Conservation (phyloP, 2,329 filamentous ascomycete species). For the Paraphaeosphaeria minitans region DNA sequence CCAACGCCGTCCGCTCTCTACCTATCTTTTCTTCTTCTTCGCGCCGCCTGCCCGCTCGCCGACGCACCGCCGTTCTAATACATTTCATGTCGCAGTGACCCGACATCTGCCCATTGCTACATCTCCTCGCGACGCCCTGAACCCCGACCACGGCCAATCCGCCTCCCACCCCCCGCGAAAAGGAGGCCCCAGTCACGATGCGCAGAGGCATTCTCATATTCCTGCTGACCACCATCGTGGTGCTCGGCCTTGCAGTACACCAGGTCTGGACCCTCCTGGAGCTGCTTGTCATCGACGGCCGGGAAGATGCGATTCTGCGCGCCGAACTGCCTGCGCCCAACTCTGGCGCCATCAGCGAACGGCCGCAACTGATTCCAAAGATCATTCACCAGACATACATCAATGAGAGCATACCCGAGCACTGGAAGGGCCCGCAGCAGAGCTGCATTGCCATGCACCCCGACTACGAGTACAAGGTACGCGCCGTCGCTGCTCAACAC, state of each 20-base stretch:
- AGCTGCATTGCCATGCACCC: conserved; percentile 70
- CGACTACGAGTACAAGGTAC: conserved; percentile 74
- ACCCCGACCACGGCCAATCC: conserved; percentile 1
- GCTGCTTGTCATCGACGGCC: conserved; percentile 70
- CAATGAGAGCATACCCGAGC: conserved; percentile 69
- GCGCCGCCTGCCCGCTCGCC: conserved; percentile 20
- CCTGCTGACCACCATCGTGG: conserved; percentile 66
- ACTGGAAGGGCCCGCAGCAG: conserved; percentile 69
- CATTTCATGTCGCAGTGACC: conserved; percentile 20
- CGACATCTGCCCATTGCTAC: conserved; percentile 13
- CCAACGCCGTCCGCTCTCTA: conserved; percentile 14
- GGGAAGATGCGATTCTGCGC: conserved; percentile 68
- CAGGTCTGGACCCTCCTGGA: conserved; percentile 73
- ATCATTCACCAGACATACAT: conserved; percentile 80
- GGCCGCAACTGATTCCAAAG: conserved; percentile 70
- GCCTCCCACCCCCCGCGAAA: conserved; percentile 11
- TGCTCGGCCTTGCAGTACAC: conserved; percentile 68
- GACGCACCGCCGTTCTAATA: conserved; percentile 17
- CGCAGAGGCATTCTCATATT: conserved; percentile 66
- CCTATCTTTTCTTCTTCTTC: conserved; percentile 18
- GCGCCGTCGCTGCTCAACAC: not conserved
- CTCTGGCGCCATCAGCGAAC: conserved; percentile 61
- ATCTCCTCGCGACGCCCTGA: conserved; percentile 13
- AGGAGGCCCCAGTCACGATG: conserved; percentile 54
- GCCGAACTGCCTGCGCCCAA: conserved; percentile 70